phyloP scores from a whole-genome alignment of 495 filamentous ascomycete genomes.

The Aspergillus ostianus region DNA sequence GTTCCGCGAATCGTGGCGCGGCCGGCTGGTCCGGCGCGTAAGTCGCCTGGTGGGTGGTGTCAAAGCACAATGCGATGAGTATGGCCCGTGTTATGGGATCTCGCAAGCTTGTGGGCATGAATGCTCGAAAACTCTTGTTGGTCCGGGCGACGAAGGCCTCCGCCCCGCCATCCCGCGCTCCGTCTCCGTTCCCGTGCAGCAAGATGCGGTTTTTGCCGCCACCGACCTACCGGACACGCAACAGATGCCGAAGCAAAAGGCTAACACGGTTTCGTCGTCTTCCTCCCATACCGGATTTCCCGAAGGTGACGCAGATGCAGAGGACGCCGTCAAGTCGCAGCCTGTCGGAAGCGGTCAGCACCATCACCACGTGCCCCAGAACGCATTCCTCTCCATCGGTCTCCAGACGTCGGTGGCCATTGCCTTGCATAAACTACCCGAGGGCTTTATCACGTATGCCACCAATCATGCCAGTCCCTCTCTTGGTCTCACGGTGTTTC shows the following conservation, averaged over 20 bases:
- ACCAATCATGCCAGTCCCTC: slow-evolving; percentile 92
- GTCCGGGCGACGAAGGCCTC: slow-evolving; percentile 11
- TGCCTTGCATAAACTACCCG: slow-evolving; percentile 92
- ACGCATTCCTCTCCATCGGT: slow-evolving; percentile 89
- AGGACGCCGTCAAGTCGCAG: slow-evolving; percentile 22
- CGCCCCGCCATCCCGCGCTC: slow-evolving; percentile 12
- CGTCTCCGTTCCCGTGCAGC: slow-evolving; percentile 16
- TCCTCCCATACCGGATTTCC: slow-evolving; percentile 12
- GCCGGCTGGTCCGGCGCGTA: slow-evolving; percentile 47
- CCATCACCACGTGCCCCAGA: slow-evolving; percentile 95
- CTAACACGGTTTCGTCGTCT: slow-evolving; percentile 6
- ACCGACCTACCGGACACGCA: neutral
- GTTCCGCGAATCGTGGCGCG: slow-evolving; percentile 37
- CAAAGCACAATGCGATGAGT: slow-evolving; percentile 67
- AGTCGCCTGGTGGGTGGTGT: slow-evolving; percentile 65
- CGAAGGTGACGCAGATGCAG: slow-evolving; percentile 22
- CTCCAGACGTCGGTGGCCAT: slow-evolving; percentile 93
- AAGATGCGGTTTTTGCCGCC: neutral
- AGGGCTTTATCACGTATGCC: slow-evolving; percentile 98
- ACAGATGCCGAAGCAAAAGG: neutral
- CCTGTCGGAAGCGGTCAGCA: slow-evolving; percentile 53
- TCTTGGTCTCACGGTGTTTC: slow-evolving; percentile 86
- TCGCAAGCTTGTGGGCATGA: slow-evolving; percentile 82
- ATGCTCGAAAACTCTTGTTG: slow-evolving; percentile 51
- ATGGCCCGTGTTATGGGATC: slow-evolving; percentile 79